Conservation (phyloP, 768 basidiomycete genomes). For the Kwoniella botswanensis region DNA sequence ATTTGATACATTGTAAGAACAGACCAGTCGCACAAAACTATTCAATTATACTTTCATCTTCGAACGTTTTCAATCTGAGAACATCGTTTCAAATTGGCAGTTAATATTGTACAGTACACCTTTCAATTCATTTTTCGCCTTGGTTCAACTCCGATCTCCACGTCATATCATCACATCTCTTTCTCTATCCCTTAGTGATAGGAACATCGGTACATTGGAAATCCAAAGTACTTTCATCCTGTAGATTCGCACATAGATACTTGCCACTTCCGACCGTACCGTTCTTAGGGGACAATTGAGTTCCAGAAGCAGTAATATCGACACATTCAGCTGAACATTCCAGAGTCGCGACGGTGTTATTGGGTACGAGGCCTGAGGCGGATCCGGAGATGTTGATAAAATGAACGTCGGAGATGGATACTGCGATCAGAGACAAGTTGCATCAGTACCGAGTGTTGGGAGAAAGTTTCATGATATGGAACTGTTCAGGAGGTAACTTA, state of each 20-base stretch:
- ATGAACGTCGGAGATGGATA: slow-evolving; percentile 65
- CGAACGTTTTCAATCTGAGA: no score
- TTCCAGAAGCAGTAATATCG: slow-evolving; percentile 60
- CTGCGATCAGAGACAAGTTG: slow-evolving; percentile 1
- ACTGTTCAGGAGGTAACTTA: slow-evolving; percentile 60
- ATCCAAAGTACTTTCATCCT: slow-evolving; percentile 60
- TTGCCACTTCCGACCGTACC: slow-evolving; percentile 59
- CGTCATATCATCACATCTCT: no score
- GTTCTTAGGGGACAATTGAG: slow-evolving; percentile 57
- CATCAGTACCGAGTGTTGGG: background rate
- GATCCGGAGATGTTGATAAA: slow-evolving; percentile 67
- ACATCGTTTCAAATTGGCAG: no score
- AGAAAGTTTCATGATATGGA: background rate
- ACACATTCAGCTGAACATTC: slow-evolving; percentile 63
- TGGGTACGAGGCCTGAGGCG: slow-evolving; percentile 60
- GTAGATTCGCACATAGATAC: slow-evolving; percentile 60
- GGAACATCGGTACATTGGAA: slow-evolving; percentile 34
- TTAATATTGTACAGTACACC: no score
- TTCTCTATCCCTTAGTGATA: slow-evolving; percentile 28
- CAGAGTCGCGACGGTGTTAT: slow-evolving; percentile 64
- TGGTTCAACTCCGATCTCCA: no score
- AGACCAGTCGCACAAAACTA: no score
- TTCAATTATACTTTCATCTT: no score
- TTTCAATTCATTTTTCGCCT: no score
- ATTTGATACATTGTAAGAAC: no score